These are phyloP conservation scores for Komagataella mondaviorum DNA, from an alignment of 805 yeast genomes.

Conservation along the genomic window DNA sequence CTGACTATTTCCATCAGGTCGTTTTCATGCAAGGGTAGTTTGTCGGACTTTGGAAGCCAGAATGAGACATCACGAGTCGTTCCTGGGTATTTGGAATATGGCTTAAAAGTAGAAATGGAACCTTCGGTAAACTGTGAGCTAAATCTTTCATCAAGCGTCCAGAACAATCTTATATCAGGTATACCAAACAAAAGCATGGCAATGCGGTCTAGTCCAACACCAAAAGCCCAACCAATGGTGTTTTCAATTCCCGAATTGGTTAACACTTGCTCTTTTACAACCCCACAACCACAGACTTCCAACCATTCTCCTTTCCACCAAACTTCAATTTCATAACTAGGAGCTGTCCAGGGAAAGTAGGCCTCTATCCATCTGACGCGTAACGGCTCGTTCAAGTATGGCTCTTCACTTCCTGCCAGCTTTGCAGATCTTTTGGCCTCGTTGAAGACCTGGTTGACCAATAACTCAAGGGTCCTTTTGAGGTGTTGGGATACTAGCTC, in stretches of 20 bases:
- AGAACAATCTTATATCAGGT: conserved; percentile 88
- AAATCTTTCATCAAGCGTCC: conserved; percentile 79
- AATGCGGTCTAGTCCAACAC: conserved; percentile 85
- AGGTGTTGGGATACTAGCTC: conserved; percentile 62
- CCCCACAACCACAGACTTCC: conserved; percentile 93
- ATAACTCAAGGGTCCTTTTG: conserved; percentile 72
- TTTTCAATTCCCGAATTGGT: conserved; percentile 55
- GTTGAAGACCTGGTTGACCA: conserved; percentile 74
- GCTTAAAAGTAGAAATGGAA: conserved; percentile 57
- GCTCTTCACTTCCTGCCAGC: conserved; percentile 44
- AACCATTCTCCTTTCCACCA: conserved; percentile 99
- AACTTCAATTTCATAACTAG: conserved; percentile 96
- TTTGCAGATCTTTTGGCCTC: conserved; percentile 52
- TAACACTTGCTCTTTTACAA: conserved; percentile 69
- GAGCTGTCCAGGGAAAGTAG: conserved; percentile 96
- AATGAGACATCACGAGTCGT: conserved; percentile 81
- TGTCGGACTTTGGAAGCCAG: conserved; percentile 48
- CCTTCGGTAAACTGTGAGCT: conserved; percentile 55
- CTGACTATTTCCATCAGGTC: conserved; percentile 93
- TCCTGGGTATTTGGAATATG: conserved; percentile 87
- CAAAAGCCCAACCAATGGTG: conserved; percentile 94
- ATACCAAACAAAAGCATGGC: conserved; percentile 94
- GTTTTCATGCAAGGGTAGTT: conserved; percentile 51
- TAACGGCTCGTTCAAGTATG: conserved; percentile 58
- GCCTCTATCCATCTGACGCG: conserved; percentile 91